Evolutionary conservation across 2,329 filamentous ascomycete genomes (phyloP), one percentile per base, ranked within the genome.

Genomic region (Knoxdaviesia capensis): DNA sequence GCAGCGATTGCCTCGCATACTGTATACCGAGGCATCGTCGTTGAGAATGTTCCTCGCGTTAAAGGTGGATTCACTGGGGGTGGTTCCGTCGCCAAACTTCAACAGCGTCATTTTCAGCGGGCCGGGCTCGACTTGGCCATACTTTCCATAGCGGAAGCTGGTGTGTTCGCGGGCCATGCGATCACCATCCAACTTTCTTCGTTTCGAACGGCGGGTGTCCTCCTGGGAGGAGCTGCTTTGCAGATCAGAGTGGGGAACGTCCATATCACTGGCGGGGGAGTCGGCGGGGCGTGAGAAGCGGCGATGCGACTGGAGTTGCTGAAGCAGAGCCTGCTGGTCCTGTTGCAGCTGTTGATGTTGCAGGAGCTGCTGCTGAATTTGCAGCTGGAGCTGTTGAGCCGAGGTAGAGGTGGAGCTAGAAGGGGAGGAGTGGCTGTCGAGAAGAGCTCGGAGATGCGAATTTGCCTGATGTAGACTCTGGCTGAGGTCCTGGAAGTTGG

Each of bases 51-150:
- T 94, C 50, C 87, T 82, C 20, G 79, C 75, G 8, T 71, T 70
- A 48, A 83, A 82, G 7, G 65, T 60, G 43, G 65, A 60, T 50
- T 77, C 72, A 47, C 79, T 76, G 41, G 70, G 66, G 52, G 69
- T 76, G 44, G 74, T 66, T 37, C 87, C 86, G 36, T 85, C 86
- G 56, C 94, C 87, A 90, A 40, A 83, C 71, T 31, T 30, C 28
- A 7, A 38, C 38, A 34, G 36, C 33, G 28, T 36, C 82, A 94
- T 85, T 47, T 71, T 78, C 52, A 94, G 62, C 48, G 73, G 69
- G 4, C 86, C 87, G 0, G 84, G 73, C 46, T 90, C 81, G 10
- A 93, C 80, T 58, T 94, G 87, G 11, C 87, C 88, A 56, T 80
- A 85, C 51, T 77, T 77, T 28, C 87, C 88, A 56, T 94, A 96